Evolutionary conservation across 805 yeast species (phyloP).

Genomic region (Candida andamanensis): DNA sequence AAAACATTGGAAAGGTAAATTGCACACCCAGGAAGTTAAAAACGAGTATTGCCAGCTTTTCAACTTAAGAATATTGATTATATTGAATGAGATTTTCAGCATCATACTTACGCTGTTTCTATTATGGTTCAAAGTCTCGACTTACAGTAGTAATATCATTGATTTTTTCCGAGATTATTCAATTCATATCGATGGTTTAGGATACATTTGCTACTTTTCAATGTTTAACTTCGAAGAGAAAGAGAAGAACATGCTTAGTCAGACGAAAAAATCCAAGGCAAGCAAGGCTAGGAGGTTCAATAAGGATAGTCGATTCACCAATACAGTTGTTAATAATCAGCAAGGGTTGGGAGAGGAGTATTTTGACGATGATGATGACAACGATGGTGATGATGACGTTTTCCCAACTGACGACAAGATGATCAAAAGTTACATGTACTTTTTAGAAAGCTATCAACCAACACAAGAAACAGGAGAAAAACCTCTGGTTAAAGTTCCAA

Average conservation of each 20-base stretch:
- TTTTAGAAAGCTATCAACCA: constrained; percentile 70
- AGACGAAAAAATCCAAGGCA: constrained; percentile 10
- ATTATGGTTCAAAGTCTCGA: constrained; percentile 79
- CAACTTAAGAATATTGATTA: constrained; percentile 64
- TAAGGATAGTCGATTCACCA: constrained; percentile 10
- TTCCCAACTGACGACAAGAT: constrained; percentile 68
- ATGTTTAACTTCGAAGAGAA: constrained; percentile 77
- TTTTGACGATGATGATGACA: constrained; percentile 10
- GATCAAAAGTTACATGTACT: constrained; percentile 86
- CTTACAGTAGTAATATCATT: constrained; percentile 65
- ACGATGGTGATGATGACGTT: constrained; percentile 7
- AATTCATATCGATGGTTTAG: constrained; percentile 89
- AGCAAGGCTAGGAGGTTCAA: constrained; percentile 6
- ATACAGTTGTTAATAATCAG: constrained; percentile 8
- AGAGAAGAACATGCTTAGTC: constrained; percentile 40
- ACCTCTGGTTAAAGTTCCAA: not conserved
- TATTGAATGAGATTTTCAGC: constrained; percentile 76
- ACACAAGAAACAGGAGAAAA: constrained; percentile 1
- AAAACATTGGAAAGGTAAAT: constrained; percentile 73
- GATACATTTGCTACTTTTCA: constrained; percentile 91
- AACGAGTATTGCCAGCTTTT: constrained; percentile 75
- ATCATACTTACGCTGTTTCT: constrained; percentile 82
- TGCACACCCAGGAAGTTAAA: constrained; percentile 82
- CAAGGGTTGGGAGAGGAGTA: constrained; percentile 10
- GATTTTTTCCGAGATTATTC: constrained; percentile 90